Evolutionary conservation across 345 rosid genomes (phyloP), one percentile per base, ranked within the genome.

Genomic region (Hibiscus syriacus): DNA sequence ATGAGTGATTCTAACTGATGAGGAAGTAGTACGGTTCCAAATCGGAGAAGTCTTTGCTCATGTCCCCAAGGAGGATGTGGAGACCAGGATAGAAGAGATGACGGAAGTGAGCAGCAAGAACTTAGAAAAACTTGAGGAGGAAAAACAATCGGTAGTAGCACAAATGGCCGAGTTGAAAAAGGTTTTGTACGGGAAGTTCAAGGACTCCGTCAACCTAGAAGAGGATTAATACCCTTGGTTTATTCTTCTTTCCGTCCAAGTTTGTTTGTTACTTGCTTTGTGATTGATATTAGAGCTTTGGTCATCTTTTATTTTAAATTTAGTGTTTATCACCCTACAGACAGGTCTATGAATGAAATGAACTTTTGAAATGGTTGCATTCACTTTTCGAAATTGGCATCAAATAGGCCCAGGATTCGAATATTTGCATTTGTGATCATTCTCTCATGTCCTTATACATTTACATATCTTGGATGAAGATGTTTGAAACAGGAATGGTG

Each of bases 31-130:
- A 1, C 82, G 97, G 45, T 89, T 86, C 80, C 99, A 94, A 73
- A 82, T 91, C 0, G 98, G 99, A 60, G 98, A 94, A 76, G 96
- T 91, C 55, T 94, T 94, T 77, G 98, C 90, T 71, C 99, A 91
- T 62, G 74, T 94, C 70, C 85, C 88, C 0, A 84, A 67, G 76
- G 98, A 94, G 4, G 98, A 94, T 43, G 98, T 91, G 39, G 99
- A 94, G 82, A 84, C 75, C 55, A 83, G 83, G 82, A 86, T 94
- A 59, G 98, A 94, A 73, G 80, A 82, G 66, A 81, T 89, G 96
- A 87, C 88, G 79, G 98, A 86, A 71, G 78, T 70, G 2, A 91
- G 84, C 2, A 36, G 34, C 72, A 91, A 82, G 78, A 80, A 75
- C 85, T 74, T 94, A 77, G 89, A 76, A 67, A 83, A 78, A 53